phyloP scores from a whole-genome alignment of 1,284 basidiomycete species.

The Ustilago sp. region DNA sequence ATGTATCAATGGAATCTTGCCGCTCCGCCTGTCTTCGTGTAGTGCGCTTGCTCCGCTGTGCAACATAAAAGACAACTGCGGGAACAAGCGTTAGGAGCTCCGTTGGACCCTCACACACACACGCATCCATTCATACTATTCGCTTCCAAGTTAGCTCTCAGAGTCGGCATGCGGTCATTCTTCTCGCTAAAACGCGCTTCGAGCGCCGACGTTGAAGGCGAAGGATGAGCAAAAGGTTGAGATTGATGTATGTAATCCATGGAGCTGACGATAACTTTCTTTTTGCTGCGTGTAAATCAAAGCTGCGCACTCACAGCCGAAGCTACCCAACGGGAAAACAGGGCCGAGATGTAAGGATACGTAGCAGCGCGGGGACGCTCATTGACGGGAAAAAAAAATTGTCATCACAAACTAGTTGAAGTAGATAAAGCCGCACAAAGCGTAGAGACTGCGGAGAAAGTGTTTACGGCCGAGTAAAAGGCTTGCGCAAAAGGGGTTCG shows the following conservation, averaged over 20 bases:
- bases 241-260: neutral
- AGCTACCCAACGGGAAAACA: neutral
- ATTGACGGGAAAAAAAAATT: neutral
- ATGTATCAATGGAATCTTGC: neutral
- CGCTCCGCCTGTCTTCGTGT: too few relatives aligned
- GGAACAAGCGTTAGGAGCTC: neutral
- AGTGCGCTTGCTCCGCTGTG: too few relatives aligned
- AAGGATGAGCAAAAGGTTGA: neutral
- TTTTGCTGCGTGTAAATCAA: neutral
- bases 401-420: too few relatives aligned
- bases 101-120: neutral
- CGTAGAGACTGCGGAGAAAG: too few relatives aligned
- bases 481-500: too few relatives aligned
- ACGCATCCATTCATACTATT: neutral
- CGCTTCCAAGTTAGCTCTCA: neutral
- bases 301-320: slow-evolving; percentile 3
- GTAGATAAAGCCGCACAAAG: too few relatives aligned
- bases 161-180: neutral
- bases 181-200: neutral
- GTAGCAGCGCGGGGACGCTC: neutral
- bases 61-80: neutral
- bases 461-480: too few relatives aligned
- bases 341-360: slow-evolving; percentile 1
- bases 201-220: neutral
- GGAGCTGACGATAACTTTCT: neutral